A percentile compares a stretch with the other conserved stretches of the same genome.
phyloP scores from a whole-genome alignment of 2,329 filamentous ascomycete genomes.

The Fusarium paranaense region DNA sequence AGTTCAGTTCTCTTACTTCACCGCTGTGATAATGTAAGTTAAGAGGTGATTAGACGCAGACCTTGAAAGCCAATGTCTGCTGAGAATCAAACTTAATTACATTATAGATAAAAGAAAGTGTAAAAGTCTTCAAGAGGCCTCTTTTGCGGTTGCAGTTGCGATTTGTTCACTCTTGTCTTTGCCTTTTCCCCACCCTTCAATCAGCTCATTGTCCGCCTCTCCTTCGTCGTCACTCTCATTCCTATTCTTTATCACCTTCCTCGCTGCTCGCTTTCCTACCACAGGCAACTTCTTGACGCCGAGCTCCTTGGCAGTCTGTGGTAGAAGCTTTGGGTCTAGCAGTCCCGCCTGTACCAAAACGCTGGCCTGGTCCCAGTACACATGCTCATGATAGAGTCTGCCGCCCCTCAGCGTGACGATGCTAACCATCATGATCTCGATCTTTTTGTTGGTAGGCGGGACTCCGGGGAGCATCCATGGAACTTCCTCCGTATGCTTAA shows the following conservation, averaged over 20 bases:
- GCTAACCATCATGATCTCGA: slow-evolving; percentile 68
- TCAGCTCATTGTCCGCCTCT: slow-evolving; percentile 57
- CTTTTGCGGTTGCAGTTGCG: accelerated
- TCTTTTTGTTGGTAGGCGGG: slow-evolving; percentile 62
- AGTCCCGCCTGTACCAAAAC: slow-evolving; percentile 70
- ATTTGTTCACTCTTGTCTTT: background rate
- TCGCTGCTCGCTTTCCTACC: slow-evolving; percentile 54
- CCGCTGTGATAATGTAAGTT: no score
- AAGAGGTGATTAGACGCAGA: no score
- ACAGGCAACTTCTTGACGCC: slow-evolving; percentile 54
- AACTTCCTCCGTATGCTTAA: slow-evolving; percentile 68
- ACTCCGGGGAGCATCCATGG: slow-evolving; percentile 73
- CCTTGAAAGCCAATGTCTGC: no score
- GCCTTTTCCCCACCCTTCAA: slow-evolving; percentile 50
- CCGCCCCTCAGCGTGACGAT: slow-evolving; percentile 71
- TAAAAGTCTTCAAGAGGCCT: background rate
- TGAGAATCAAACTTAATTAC: background rate
- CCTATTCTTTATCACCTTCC: slow-evolving; percentile 46
- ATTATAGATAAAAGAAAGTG: background rate
- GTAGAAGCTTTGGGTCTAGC: slow-evolving; percentile 56
- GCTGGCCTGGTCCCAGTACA: slow-evolving; percentile 73
- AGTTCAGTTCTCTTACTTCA: no score
- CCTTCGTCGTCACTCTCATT: slow-evolving; percentile 50
- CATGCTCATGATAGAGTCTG: slow-evolving; percentile 71
- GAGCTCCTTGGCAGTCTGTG: slow-evolving; percentile 48